phyloP scores from a whole-genome alignment of 805 yeast species.

The Zygotorulaspora danielsina region DNA sequence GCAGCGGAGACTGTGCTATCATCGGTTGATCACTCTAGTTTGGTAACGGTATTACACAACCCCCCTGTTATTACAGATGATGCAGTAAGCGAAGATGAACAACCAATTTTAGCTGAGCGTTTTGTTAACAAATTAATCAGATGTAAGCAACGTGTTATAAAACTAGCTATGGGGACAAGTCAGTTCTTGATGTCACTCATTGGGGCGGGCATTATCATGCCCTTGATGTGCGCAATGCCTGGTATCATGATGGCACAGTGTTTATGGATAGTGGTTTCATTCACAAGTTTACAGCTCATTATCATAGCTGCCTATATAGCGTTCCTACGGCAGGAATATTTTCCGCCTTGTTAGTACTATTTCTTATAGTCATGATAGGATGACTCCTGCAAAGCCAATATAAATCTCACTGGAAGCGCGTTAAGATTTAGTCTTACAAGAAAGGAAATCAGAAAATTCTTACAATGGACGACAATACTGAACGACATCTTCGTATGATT shows the following conservation, averaged over 20 bases:
- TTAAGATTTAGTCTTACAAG: neutral
- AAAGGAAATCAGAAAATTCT: neutral
- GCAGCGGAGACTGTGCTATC: neutral
- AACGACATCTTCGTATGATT: no score
- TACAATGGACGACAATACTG: no score
- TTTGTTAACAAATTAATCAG: neutral
- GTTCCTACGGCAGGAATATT: neutral
- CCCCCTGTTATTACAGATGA: neutral
- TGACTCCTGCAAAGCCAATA: constrained; percentile 8
- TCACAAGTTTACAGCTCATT: constrained; percentile 2
- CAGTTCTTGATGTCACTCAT: neutral
- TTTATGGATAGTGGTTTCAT: constrained; percentile 1
- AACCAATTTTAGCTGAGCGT: neutral
- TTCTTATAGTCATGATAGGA: constrained; percentile 5
- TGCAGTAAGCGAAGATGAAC: neutral
- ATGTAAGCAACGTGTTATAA: neutral
- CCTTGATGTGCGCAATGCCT: constrained; percentile 1
- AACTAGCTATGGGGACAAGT: neutral
- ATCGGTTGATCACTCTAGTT: neutral
- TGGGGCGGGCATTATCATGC: neutral
- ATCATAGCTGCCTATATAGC: constrained; percentile 2
- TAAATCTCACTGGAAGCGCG: no score
- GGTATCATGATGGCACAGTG: constrained; percentile 1
- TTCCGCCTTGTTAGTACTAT: neutral
- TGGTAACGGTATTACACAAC: neutral